Percentiles rank a stretch among this genome's conserved stretches.
Conservation (phyloP, 2,329 filamentous ascomycete genomes). For the Ophiostoma piceae region DNA sequence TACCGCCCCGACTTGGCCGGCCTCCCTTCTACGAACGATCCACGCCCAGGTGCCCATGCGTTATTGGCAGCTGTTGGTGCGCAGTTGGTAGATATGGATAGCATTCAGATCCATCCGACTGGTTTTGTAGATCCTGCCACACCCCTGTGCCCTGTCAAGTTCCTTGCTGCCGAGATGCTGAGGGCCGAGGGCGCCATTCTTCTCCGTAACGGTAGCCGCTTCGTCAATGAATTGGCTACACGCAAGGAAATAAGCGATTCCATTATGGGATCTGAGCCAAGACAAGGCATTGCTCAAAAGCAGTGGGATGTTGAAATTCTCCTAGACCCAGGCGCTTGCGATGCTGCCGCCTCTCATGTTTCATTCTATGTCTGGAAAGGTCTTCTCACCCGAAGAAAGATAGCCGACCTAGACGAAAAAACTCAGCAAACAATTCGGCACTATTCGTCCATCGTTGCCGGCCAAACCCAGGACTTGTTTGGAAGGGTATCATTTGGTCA, state of each 20-base stretch:
- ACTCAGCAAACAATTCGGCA: constrained; percentile 84
- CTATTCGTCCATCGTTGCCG: constrained; percentile 90
- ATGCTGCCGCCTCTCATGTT: constrained; percentile 96
- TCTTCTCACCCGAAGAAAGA: constrained; percentile 97
- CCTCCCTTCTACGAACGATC: constrained; percentile 79
- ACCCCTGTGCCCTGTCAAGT: constrained; percentile 94
- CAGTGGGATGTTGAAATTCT: constrained; percentile 88
- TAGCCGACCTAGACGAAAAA: constrained; percentile 79
- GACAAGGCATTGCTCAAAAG: neutral
- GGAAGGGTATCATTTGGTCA: constrained; percentile 99
- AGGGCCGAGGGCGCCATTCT: constrained; percentile 97
- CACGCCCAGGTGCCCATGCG: constrained; percentile 59
- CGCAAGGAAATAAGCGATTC: constrained; percentile 98
- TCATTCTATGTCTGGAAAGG: constrained; percentile 97
- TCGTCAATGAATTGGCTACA: constrained; percentile 97
- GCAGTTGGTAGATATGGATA: constrained; percentile 98
- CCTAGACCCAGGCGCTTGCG: constrained; percentile 97
- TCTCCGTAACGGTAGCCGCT: constrained; percentile 83
- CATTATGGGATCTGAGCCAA: constrained; percentile 49
- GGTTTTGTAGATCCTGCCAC: constrained; percentile 98
- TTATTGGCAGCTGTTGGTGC: constrained; percentile 75
- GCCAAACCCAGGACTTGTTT: constrained; percentile 93
- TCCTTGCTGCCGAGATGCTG: constrained; percentile 94
- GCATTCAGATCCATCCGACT: constrained; percentile 97
- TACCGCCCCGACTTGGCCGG: constrained; percentile 88